Base-by-base conservation (phyloP, 2,329 filamentous ascomycete genomes). In the Decorospora gaudefroyi region DNA sequence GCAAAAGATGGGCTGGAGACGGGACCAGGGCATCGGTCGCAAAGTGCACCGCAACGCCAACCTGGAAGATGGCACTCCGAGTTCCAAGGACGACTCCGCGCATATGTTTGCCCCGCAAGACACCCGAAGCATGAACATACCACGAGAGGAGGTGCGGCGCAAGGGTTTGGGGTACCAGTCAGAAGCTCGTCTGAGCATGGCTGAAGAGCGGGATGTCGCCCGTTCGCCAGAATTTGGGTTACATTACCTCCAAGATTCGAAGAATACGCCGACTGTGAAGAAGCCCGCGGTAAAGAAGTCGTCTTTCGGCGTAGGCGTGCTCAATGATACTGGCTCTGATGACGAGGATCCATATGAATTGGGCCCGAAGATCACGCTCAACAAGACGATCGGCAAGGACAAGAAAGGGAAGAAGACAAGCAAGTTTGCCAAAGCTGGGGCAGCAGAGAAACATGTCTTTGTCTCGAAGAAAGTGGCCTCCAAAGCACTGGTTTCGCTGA, bases 311-410 rank as follows among this genome's bases (percentile, higher is more conserved):
- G 85, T 96, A 10, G 92, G 92, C 0, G 78, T 96, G 1, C 72
- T 97, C 31, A 96, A 97, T 60, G 92, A 96, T 56, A 93, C 86
- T 13, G 91, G 90, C 8, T 96, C 92, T 4, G 93, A 97, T 56
- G 91, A 96, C 31, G 93, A 97, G 60, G 91, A 96, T 61, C 88
- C 90, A 0, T 97, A 96, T 65, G 88, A 92, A 45, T 85, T 97
- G 39, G 92, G 92, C 0, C 93, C 93, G 0, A 86, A 84, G 55
- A 95, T 96, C 66, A 89, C 86, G 9, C 96, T 95, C 70, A 95
- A 88, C 59, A 82, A 85, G 27, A 79, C 86, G 4, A 82, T 96
- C 47, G 90, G 89, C 12, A 87, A 85, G 0, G 86, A 91, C 51
- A 95, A 88, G 67, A 91, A 89, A 66, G 87, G 81, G 59, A 82